Evolutionary conservation across 371 early-diverging fungal species (phyloP).

Genomic region (Fennellomyces sp.): DNA sequence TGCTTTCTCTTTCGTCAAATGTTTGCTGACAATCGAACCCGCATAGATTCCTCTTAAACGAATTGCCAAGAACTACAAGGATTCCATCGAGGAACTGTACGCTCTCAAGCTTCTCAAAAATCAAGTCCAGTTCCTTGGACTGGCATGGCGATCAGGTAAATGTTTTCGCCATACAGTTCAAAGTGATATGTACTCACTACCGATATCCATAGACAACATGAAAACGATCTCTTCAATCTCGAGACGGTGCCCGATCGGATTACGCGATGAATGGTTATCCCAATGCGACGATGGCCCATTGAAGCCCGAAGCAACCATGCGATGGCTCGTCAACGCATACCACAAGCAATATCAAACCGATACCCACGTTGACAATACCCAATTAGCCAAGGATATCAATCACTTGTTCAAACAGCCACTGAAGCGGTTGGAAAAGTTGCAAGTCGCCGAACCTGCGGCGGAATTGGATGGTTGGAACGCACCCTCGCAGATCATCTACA

Average conservation of each 20-base stretch:
- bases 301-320: slow-evolving; percentile 59
- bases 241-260: slow-evolving; percentile 60
- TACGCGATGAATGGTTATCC: slow-evolving; percentile 78
- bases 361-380: slow-evolving; percentile 27
- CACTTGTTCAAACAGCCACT: slow-evolving; percentile 4
- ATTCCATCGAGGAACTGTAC: slow-evolving; percentile 67
- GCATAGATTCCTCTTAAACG: slow-evolving; percentile 70
- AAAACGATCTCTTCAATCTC: slow-evolving; percentile 79
- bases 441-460: background rate
- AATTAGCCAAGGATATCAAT: slow-evolving; percentile 9
- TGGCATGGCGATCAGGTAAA: slow-evolving; percentile 80
- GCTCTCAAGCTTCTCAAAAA: slow-evolving; percentile 79
- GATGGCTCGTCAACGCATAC: slow-evolving; percentile 62
- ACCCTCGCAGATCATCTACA: slow-evolving; percentile 1
- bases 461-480: slow-evolving; percentile 35
- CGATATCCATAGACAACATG: slow-evolving; percentile 59
- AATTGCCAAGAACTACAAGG: slow-evolving; percentile 62
- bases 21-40: background rate
- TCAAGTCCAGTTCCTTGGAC: slow-evolving; percentile 79
- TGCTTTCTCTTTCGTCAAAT: background rate
- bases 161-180: background rate
- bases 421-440: background rate
- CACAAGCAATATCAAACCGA: slow-evolving; percentile 60
- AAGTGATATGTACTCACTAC: background rate
- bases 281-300: slow-evolving; percentile 30